Conservation (phyloP, 768 basidiomycete species). For the Coprinellus micaceus region DNA sequence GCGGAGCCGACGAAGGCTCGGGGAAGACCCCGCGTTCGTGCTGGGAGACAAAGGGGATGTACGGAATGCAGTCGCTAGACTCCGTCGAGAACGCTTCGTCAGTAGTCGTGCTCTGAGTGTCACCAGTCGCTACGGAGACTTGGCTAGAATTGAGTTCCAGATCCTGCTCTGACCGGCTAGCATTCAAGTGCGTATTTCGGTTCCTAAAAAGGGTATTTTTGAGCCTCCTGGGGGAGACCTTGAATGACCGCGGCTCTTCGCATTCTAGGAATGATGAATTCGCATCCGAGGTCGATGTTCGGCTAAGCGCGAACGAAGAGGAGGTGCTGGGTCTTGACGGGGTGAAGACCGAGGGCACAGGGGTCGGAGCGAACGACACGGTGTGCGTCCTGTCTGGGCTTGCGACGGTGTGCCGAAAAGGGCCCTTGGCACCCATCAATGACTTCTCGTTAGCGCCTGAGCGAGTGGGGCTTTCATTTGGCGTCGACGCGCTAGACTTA, state of each 20-base stretch:
- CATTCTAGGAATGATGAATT: constrained; percentile 2
- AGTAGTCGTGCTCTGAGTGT: neutral
- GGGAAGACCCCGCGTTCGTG: neutral
- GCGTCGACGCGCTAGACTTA: neutral
- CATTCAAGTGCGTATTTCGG: neutral
- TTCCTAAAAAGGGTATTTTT: neutral
- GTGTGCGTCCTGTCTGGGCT: neutral
- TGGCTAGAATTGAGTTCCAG: neutral
- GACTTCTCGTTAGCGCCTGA: neutral
- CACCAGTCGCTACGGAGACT: neutral
- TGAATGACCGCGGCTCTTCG: neutral
- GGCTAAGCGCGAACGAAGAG: neutral
- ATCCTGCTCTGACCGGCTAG: too few species aligned
- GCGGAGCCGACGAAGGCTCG: neutral
- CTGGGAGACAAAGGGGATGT: constrained; percentile 8
- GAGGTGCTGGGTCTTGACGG: neutral
- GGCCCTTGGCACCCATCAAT: neutral
- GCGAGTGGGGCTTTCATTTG: neutral
- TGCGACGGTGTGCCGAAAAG: neutral
- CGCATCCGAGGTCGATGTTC: neutral
- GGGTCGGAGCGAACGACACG: neutral
- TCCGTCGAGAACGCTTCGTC: neutral
- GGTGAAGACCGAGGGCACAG: neutral
- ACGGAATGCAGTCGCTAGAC: constrained; percentile 7
- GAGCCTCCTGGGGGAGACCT: neutral